A percentile compares a stretch with the other conserved stretches of the same genome.
Evolutionary conservation across 768 basidiomycete genomes (phyloP).

Genomic region (Baorangia bicolor): DNA sequence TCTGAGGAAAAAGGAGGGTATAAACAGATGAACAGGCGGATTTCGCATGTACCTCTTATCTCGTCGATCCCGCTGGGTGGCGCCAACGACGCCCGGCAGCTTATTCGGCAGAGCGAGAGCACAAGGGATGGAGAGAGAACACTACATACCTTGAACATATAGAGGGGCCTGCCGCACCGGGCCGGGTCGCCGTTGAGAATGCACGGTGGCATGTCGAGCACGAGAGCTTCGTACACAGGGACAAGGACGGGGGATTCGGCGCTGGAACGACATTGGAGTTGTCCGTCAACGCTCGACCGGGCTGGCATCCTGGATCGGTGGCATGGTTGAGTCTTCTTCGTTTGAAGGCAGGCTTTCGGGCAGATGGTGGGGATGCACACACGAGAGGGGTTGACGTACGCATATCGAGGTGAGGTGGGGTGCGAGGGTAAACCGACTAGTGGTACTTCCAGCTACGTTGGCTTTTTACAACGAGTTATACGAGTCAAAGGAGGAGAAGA

Average conservation of each 20-base stretch:
- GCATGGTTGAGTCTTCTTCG: slow-evolving; percentile 26
- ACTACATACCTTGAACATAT: slow-evolving; percentile 25
- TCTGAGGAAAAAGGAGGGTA: background rate
- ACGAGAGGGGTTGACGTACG: slow-evolving; percentile 14
- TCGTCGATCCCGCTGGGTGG: background rate
- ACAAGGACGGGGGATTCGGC: background rate
- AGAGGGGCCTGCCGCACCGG: slow-evolving; percentile 10
- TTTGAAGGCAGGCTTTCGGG: slow-evolving; percentile 22
- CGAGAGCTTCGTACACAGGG: slow-evolving; percentile 15
- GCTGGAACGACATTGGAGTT: slow-evolving; percentile 19
- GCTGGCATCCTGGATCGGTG: slow-evolving; percentile 14
- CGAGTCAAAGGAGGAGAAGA: background rate
- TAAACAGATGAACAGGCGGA: background rate
- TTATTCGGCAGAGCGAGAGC: background rate
- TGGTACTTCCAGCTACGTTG: background rate
- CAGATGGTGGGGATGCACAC: slow-evolving; percentile 7
- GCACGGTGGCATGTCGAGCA: slow-evolving; percentile 33
- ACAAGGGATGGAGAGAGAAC: background rate
- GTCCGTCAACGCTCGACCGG: slow-evolving; percentile 16
- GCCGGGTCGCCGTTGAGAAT: slow-evolving; percentile 19
- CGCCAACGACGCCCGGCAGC: background rate
- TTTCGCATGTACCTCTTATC: too few relatives aligned
- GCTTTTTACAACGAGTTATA: background rate
- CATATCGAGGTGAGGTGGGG: slow-evolving; percentile 12
- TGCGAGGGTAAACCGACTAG: background rate